These are phyloP conservation scores for Lactuca sativa DNA, from an alignment of 129 eudicot genomes.

Conservation along the genomic window DNA sequence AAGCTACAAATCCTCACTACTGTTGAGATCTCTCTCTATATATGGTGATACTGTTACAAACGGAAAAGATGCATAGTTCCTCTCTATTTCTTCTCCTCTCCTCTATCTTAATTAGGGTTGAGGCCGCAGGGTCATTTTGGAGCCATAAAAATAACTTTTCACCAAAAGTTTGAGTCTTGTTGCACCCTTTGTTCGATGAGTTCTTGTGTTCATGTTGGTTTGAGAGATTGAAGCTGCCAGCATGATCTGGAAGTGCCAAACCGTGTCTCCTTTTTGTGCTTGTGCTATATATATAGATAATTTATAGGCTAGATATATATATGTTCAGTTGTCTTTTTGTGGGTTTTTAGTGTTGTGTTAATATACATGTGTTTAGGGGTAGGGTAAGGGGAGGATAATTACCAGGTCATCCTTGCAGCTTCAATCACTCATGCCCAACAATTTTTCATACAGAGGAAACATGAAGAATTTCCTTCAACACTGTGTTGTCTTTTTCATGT, in stretches of 20 bases:
- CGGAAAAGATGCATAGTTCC: slow-evolving; percentile 17
- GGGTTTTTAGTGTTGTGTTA: neutral
- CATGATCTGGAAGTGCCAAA: slow-evolving; percentile 51
- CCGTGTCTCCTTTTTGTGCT: neutral
- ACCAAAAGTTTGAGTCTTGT: neutral
- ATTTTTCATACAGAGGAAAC: slow-evolving; percentile 21
- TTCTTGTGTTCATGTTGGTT: slow-evolving; percentile 38
- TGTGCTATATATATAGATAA: neutral
- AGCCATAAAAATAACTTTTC: slow-evolving; percentile 4
- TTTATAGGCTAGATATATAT: neutral
- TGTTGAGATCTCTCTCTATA: slow-evolving; percentile 47
- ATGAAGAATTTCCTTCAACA: neutral
- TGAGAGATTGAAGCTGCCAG: slow-evolving; percentile 75
- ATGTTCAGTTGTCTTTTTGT: slow-evolving; percentile 14
- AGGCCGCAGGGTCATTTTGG: neutral
- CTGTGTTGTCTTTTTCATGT: neutral
- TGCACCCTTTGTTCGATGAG: neutral
- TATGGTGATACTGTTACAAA: slow-evolving; percentile 35
- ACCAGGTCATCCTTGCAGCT: slow-evolving; percentile 68
- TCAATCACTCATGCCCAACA: slow-evolving; percentile 64
- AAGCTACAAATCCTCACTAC: slow-evolving; percentile 40
- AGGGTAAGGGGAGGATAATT: slow-evolving; percentile 23
- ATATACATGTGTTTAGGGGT: slow-evolving; percentile 13
- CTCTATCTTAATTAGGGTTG: slow-evolving; percentile 8
- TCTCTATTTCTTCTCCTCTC: slow-evolving; percentile 12